Base-by-base conservation (phyloP, 768 basidiomycete genomes). In the Collybia nuda region DNA sequence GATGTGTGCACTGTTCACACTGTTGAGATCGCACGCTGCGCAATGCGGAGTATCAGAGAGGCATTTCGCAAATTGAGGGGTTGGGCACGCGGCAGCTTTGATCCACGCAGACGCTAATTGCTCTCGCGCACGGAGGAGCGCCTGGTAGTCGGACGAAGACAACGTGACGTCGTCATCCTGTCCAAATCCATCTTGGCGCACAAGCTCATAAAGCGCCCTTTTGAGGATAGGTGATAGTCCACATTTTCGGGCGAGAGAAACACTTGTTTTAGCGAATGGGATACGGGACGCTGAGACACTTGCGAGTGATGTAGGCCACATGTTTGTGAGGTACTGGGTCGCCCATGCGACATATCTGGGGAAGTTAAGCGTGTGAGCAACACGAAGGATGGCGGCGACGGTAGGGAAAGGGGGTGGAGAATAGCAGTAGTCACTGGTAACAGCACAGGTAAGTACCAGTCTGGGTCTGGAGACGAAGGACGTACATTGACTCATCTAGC, bases 201-300 rank as follows among this genome's bases (percentile, higher is more conserved):
- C 56, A 12, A 77, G 61, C 51, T 76, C 72, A 52, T 76, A 76
- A 47, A 68, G 73, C 1, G 73, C 73, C 39, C 63, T 59, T 43
- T 70, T 69, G 7, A 69, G 57, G 19, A 74, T 62, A 1, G 38
- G 35, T 6, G 62, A 53, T 6, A 73, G 35, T 18, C 62, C 55
- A 48, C 54, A 68, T 2, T 53, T 17, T 9, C 62, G 63, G 14
- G 67, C 70, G 14, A 75, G 60, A 15, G 56, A 38, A 15, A 74
- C 54, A 2, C 66, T 70, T 19, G 61, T 62, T 23, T 59, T 61
- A 2, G 71, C 69, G 26, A 63, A 45, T 0, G 61, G 58, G 19
- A 60, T 18, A 12, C 35, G 35, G n/a, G 35, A 37, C 2, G 44
- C 11, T 1, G 48, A 36, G 18, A 71, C 15, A 11, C 48, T 18